A percentile compares a stretch with the other conserved stretches of the same genome.
These are phyloP conservation scores for Alternaria dauci DNA, from an alignment of 2,329 filamentous ascomycete genomes.

Conservation along the genomic window DNA sequence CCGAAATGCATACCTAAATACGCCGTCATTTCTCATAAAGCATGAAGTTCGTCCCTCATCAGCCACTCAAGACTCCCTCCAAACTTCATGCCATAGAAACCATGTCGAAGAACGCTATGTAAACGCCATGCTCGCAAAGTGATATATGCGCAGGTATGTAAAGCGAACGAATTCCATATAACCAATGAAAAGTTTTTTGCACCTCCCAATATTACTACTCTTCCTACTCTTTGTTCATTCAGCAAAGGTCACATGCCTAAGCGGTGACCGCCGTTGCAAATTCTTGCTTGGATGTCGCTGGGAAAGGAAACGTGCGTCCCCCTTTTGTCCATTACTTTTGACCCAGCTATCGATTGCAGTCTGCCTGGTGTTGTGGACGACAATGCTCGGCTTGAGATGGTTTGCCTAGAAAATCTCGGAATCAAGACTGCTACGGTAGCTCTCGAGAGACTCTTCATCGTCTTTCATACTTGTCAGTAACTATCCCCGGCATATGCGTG, in stretches of 20 bases:
- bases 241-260: conserved; percentile 14
- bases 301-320: conserved; percentile 1
- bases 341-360: conserved; percentile 1
- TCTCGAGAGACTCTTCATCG: conserved; percentile 44
- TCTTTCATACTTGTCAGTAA: conserved; percentile 20
- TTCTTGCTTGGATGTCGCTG: not conserved
- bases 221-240: conserved; percentile 5
- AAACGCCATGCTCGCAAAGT: conserved; percentile 17
- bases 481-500: not conserved
- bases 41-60: conserved; percentile 18
- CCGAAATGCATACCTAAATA: conserved; percentile 1
- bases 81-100: conserved; percentile 5
- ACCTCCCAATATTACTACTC: conserved; percentile 6
- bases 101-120: conserved; percentile 1
- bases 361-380: not conserved
- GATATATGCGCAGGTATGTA: conserved; percentile 17
- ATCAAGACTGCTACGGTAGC: conserved; percentile 47
- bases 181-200: conserved; percentile 12
- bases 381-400: conserved; percentile 3
- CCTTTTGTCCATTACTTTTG: conserved; percentile 5
- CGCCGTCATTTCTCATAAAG: conserved; percentile 15
- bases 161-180: conserved; percentile 11
- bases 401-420: conserved; percentile 47
- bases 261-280: not conserved
- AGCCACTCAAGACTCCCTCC: conserved; percentile 11